A percentile compares a stretch with the other conserved stretches of the same genome.
Evolutionary conservation across 495 filamentous ascomycete genomes (phyloP).

Genomic region (Neurospora africana): DNA sequence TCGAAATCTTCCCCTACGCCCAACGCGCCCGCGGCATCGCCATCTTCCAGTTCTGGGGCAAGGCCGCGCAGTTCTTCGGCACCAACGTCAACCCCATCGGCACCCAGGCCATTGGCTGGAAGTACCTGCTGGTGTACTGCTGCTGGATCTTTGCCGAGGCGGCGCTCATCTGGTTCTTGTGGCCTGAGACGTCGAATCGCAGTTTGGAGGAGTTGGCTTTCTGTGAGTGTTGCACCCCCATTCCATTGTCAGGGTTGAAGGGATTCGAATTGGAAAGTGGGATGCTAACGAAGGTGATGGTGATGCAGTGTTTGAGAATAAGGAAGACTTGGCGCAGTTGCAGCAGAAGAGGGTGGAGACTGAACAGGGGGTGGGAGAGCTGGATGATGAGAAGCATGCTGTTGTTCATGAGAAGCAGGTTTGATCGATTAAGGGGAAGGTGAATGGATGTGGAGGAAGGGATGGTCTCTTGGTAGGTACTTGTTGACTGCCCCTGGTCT

Average conservation of each 20-base stretch:
- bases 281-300: not conserved
- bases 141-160: slow-evolving; percentile 50
- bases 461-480: not conserved
- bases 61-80: slow-evolving; percentile 33
- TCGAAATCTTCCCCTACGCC: slow-evolving; percentile 56
- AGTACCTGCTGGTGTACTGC: slow-evolving; percentile 42
- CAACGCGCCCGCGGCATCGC: slow-evolving; percentile 51
- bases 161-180: slow-evolving; percentile 50
- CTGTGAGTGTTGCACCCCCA: slow-evolving; percentile 32
- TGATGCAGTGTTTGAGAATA: slow-evolving; percentile 15
- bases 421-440: too few relatives aligned
- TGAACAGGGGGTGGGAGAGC: not conserved
- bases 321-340: slow-evolving; percentile 11
- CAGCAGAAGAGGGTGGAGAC: slow-evolving; percentile 1
- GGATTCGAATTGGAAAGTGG: not conserved
- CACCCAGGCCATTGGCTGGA: slow-evolving; percentile 48
- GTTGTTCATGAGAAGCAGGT: not conserved
- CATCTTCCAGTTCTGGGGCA: slow-evolving; percentile 55
- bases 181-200: slow-evolving; percentile 51
- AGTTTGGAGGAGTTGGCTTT: slow-evolving; percentile 58
- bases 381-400: not conserved
- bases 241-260: not conserved
- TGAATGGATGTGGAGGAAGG: not conserved
- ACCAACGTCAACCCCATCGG: slow-evolving; percentile 60
- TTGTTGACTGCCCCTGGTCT: not conserved